Conservation (phyloP, 345 rosid species). For the Eucalyptus marginata region DNA sequence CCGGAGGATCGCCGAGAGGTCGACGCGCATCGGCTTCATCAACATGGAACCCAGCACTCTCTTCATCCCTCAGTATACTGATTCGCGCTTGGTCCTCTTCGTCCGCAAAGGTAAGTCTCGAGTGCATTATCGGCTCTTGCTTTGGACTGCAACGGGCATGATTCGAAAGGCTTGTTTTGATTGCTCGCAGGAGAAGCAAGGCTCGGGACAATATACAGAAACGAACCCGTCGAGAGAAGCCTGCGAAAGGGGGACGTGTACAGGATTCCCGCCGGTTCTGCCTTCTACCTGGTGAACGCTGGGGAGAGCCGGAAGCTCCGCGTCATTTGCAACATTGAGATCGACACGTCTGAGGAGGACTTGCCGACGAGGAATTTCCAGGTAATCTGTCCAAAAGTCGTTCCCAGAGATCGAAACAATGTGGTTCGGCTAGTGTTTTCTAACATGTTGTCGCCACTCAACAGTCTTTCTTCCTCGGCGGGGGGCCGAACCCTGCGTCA, state of each 20-base stretch:
- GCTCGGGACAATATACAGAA: constrained; percentile 48
- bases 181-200: constrained; percentile 64
- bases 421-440: neutral
- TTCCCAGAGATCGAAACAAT: constrained; percentile 25
- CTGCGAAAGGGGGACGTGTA: constrained; percentile 56
- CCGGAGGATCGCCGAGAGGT: constrained; percentile 24
- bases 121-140: neutral
- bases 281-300: constrained; percentile 65
- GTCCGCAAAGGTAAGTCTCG: constrained; percentile 33
- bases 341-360: constrained; percentile 62
- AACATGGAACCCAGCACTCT: constrained; percentile 77
- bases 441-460: neutral
- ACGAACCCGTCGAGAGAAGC: constrained; percentile 37
- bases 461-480: constrained; percentile 85
- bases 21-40: constrained; percentile 72
- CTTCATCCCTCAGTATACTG: constrained; percentile 78
- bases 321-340: constrained; percentile 60
- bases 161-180: neutral
- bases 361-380: constrained; percentile 49
- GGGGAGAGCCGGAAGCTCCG: constrained; percentile 58
- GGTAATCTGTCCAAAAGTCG: constrained; percentile 12
- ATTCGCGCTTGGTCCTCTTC: constrained; percentile 65
- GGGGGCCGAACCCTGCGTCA: constrained; percentile 57
- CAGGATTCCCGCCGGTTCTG: constrained; percentile 60
- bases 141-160: neutral